phyloP scores from a whole-genome alignment of 306 rosid species.

The Ormosia emarginata region DNA sequence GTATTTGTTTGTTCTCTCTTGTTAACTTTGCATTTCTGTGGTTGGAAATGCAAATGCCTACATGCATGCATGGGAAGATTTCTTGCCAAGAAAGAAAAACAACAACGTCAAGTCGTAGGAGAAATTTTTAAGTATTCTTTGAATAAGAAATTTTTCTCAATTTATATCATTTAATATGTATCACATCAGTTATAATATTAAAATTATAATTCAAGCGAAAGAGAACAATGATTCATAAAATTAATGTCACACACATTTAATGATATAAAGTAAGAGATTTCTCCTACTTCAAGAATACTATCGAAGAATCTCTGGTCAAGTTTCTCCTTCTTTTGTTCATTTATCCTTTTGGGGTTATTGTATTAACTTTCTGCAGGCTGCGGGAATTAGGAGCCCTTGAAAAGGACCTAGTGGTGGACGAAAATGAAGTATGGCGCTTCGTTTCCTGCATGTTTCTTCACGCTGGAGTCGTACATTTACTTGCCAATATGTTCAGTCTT shows the following conservation, averaged over 20 bases:
- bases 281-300: too few species aligned
- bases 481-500: constrained; percentile 80
- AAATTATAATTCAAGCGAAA: too few species aligned
- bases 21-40: background rate
- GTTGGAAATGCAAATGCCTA: background rate
- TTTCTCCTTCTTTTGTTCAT: background rate
- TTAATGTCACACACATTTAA: too few species aligned
- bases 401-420: constrained; percentile 37
- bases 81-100: background rate
- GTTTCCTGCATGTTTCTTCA: constrained; percentile 91
- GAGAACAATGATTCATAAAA: too few species aligned
- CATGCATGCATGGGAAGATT: background rate
- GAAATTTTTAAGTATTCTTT: background rate
- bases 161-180: too few species aligned
- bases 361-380: constrained; percentile 44
- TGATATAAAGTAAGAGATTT: too few species aligned
- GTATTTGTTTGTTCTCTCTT: background rate
- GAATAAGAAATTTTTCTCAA: too few species aligned
- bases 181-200: background rate
- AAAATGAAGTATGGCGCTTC: constrained; percentile 68
- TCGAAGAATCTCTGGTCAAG: too few species aligned
- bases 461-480: constrained; percentile 79
- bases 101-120: background rate
- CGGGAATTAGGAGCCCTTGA: constrained; percentile 63
- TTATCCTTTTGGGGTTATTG: background rate